Conservation (phyloP, 768 basidiomycete species). For the Ephemerocybe angulata region DNA sequence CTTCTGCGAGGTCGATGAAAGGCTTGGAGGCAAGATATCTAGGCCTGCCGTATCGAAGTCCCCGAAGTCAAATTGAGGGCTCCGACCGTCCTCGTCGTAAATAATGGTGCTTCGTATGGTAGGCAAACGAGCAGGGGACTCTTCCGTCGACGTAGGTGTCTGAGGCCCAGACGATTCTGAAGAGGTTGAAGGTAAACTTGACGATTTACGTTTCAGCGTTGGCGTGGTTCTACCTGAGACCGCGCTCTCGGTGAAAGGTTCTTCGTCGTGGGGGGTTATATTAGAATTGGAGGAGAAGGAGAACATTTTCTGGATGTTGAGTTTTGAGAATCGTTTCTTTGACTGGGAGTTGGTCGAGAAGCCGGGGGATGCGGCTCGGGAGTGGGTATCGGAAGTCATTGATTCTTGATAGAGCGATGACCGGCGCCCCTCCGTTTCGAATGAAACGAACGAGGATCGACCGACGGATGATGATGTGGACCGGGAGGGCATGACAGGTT, state of each 20-base stretch:
- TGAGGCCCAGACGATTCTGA: slow-evolving; percentile 21
- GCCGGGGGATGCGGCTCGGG: slow-evolving; percentile 22
- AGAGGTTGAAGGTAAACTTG: slow-evolving; percentile 16
- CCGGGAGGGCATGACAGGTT: slow-evolving; percentile 9
- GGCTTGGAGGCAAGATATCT: neutral
- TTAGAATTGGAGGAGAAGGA: slow-evolving; percentile 27
- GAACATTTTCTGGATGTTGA: slow-evolving; percentile 38
- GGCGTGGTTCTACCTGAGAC: slow-evolving; percentile 11
- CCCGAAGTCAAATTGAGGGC: slow-evolving; percentile 1
- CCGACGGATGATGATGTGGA: slow-evolving; percentile 14
- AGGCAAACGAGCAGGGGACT: neutral
- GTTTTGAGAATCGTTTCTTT: slow-evolving; percentile 34
- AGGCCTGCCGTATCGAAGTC: slow-evolving; percentile 1
- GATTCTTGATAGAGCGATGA: slow-evolving; percentile 10
- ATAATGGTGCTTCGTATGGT: neutral
- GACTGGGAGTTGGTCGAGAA: slow-evolving; percentile 21
- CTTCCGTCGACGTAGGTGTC: slow-evolving; percentile 32
- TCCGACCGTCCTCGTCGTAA: slow-evolving; percentile 1
- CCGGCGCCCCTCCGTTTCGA: slow-evolving; percentile 1
- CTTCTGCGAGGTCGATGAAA: neutral
- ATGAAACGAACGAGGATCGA: slow-evolving; percentile 3
- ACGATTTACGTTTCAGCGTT: slow-evolving; percentile 12
- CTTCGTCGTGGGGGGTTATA: neutral
- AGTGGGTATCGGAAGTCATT: neutral
- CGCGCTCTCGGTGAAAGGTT: neutral